A percentile compares a stretch with the other conserved stretches of the same genome.
These are phyloP conservation scores for Fusarium sp. DNA, from an alignment of 2,329 filamentous ascomycete species.

Conservation along the genomic window DNA sequence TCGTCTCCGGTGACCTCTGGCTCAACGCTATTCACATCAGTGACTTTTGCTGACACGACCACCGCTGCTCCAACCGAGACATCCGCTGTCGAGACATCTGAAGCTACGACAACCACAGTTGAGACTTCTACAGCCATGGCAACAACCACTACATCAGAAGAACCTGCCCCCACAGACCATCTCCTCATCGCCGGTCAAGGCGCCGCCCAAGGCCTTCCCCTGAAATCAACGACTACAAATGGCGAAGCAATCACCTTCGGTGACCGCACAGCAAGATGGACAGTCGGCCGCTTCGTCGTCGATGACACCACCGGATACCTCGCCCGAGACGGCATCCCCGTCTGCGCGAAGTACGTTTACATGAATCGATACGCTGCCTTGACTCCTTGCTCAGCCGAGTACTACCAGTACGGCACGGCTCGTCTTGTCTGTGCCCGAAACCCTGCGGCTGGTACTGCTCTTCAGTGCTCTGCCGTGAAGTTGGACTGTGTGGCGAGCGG, in stretches of 20 bases:
- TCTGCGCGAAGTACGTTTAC: not conserved
- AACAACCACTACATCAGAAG: not conserved
- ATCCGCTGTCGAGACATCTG: not conserved
- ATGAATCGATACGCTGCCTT: not conserved
- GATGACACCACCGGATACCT: not conserved
- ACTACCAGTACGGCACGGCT: not conserved
- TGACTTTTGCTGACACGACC: not conserved
- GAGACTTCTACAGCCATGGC: not conserved
- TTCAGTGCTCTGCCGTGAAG: not conserved
- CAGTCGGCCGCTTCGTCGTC: not conserved
- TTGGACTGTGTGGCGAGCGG: not conserved
- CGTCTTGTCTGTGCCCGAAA: not conserved
- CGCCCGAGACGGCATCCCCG: not conserved
- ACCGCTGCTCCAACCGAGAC: not conserved
- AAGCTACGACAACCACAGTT: fast-evolving
- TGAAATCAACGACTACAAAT: not conserved
- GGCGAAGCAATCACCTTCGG: not conserved
- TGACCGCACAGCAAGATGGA: not conserved
- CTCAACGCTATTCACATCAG: not conserved
- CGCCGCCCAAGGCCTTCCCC: not conserved
- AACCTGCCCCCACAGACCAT: not conserved
- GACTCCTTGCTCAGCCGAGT: not conserved
- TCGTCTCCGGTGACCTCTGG: not conserved
- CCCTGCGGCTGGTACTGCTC: not conserved
- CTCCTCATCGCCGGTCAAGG: not conserved